phyloP scores from a whole-genome alignment of 805 yeast genomes.

The Metschnikowia santaceciliae region DNA sequence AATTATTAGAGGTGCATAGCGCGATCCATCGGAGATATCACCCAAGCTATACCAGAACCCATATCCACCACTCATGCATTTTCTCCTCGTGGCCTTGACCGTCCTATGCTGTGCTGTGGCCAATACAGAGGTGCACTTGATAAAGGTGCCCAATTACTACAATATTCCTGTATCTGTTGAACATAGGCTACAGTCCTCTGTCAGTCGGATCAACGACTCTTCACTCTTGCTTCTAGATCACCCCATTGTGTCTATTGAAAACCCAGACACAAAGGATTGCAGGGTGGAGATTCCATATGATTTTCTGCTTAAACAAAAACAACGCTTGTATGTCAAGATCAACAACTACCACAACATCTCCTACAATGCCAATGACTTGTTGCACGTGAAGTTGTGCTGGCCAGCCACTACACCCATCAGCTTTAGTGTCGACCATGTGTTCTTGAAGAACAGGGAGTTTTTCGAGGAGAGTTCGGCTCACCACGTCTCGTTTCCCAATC shows the following conservation, averaged over 20 bases:
- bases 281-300: constrained; percentile 13
- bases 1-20: neutral
- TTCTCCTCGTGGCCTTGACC: neutral
- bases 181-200: constrained; percentile 4
- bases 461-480: neutral
- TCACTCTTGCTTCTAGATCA: constrained; percentile 12
- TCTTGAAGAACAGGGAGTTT: constrained; percentile 8
- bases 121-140: constrained; percentile 36
- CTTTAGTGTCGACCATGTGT: constrained; percentile 10
- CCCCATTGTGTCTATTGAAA: constrained; percentile 13
- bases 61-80: neutral
- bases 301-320: constrained; percentile 4
- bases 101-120: constrained; percentile 15
- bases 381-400: constrained; percentile 20
- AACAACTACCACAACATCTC: constrained; percentile 32
- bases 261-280: constrained; percentile 4
- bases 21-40: neutral
- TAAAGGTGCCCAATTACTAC: constrained; percentile 33
- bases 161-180: constrained; percentile 22
- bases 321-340: constrained; percentile 25
- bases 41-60: neutral
- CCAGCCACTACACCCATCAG: constrained; percentile 18
- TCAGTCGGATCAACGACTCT: constrained; percentile 11
- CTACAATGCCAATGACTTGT: constrained; percentile 18
- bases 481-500: neutral